These are phyloP conservation scores for Neoscytalidium dimidiatum DNA, from an alignment of 2,329 filamentous ascomycete genomes.

Conservation along the genomic window DNA sequence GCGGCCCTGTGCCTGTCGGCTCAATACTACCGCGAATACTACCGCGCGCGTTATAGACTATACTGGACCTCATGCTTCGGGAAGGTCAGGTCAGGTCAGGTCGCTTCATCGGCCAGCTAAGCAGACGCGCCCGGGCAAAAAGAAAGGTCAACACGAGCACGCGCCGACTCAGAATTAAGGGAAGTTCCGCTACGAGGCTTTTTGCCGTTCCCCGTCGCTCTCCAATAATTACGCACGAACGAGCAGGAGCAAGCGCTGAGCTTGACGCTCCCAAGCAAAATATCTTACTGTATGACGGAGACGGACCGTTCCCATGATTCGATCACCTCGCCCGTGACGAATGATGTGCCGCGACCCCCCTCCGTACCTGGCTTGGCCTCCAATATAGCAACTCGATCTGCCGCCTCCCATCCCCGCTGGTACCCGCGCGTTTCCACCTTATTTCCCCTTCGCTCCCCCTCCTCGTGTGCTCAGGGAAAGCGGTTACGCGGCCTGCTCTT, in stretches of 20 bases:
- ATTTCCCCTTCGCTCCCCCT: not conserved
- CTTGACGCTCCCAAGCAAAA: not conserved
- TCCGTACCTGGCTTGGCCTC: not conserved
- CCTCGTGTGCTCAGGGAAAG: not conserved
- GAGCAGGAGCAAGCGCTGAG: not conserved
- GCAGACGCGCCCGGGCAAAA: not conserved
- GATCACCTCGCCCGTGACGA: not conserved
- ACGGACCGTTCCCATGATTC: not conserved
- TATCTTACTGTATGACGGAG: not conserved
- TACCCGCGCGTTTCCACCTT: not conserved
- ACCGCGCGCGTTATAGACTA: not conserved
- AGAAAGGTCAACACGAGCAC: not conserved
- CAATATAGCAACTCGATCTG: conserved; percentile 12
- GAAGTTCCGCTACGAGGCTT: not conserved
- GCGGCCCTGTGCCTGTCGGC: not conserved
- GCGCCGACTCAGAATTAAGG: not conserved
- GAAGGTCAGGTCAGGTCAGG: not conserved
- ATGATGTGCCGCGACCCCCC: not conserved
- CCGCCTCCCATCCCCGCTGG: not conserved
- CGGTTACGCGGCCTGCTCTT: not conserved
- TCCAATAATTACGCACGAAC: not conserved
- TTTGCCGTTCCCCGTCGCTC: not conserved
- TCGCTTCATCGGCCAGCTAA: not conserved
- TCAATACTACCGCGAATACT: not conserved
- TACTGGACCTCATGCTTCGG: not conserved